Evolutionary conservation across 2,329 filamentous ascomycete species (phyloP), one percentile per base, ranked within the genome.

Genomic region (Sporothrix sp.): DNA sequence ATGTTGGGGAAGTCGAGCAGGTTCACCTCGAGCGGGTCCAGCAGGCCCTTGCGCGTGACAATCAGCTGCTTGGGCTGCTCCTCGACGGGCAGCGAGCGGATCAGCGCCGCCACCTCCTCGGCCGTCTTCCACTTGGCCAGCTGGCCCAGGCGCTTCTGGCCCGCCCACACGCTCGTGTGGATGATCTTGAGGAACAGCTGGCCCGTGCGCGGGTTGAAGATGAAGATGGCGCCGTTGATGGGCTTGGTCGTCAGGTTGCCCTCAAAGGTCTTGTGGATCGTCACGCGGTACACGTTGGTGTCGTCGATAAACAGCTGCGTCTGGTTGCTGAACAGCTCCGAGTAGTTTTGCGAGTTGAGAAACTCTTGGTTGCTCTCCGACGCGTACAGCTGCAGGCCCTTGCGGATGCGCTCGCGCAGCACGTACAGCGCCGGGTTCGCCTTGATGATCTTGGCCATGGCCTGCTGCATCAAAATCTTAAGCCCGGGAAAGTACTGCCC

Each of bases 401-500:
- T 98, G 57, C 94, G 81, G 57, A 98, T 98, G 78, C 93, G 93
- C 71, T 98, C 93, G 53, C 93, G 86, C 53, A 98, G 72, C 47
- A 98, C 93, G 65, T 97, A 98, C 28, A 98, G 71, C 3, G 93
- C 93, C 14, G 93, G 93, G 63, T 98, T 98, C 33, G 93, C 91
- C 71, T 98, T 98, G 93, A 98, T 98, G 65, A 98, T 82, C 81
- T 98, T 98, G 44, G 89, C 89, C 94, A 98, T 98, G 6, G 94
- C 93, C 66, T 97, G 91, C 68, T 98, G 94, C 23, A 98, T 75
- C 21, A 98, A 78, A 43, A 89, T 85, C 75, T 98, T 98, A 55
- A 98, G 71, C 63, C 93, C 93, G 43, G 93, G 93, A 81, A 98
- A 98, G 72, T 96, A 98, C 71, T 96, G 91, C 47, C 93, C 93